A percentile compares a stretch with the other conserved stretches of the same genome.
phyloP scores from a whole-genome alignment of 2,329 filamentous ascomycete species.

The Bipolaris zeicola region DNA sequence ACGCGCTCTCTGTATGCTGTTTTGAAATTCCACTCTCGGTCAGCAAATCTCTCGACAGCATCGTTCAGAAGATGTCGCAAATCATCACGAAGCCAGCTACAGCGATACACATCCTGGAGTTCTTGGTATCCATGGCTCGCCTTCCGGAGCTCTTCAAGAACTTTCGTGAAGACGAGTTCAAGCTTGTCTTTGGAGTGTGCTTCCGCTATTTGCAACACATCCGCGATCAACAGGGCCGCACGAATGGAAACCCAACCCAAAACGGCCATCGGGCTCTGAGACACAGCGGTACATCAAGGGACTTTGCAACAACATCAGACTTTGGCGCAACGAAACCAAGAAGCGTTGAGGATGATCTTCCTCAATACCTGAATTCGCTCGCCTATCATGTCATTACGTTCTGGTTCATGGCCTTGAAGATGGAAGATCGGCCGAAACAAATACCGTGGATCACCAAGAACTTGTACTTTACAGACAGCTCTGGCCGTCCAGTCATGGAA shows the following conservation, averaged over 20 bases:
- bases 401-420: slow-evolving; percentile 91
- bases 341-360: slow-evolving; percentile 71
- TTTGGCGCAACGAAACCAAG: slow-evolving; percentile 46
- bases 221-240: slow-evolving; percentile 63
- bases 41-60: slow-evolving; percentile 81
- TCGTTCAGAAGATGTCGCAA: slow-evolving; percentile 91
- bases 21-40: slow-evolving; percentile 90
- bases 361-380: slow-evolving; percentile 90
- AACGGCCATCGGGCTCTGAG: slow-evolving; percentile 46
- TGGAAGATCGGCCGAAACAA: slow-evolving; percentile 80
- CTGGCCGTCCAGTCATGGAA: slow-evolving; percentile 77
- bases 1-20: slow-evolving; percentile 92
- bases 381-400: slow-evolving; percentile 96
- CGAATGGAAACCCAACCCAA: slow-evolving; percentile 40
- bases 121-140: slow-evolving; percentile 85
- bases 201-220: slow-evolving; percentile 92
- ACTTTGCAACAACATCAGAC: slow-evolving; percentile 42
- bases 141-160: slow-evolving; percentile 85
- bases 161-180: slow-evolving; percentile 88
- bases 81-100: slow-evolving; percentile 94
- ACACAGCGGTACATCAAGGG: slow-evolving; percentile 53
- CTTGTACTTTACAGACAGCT: slow-evolving; percentile 75
- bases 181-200: slow-evolving; percentile 92
- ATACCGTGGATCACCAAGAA: slow-evolving; percentile 91
- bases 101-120: slow-evolving; percentile 93